Conservation (phyloP, 306 rosid genomes). For the Begonia fuchsioides region DNA sequence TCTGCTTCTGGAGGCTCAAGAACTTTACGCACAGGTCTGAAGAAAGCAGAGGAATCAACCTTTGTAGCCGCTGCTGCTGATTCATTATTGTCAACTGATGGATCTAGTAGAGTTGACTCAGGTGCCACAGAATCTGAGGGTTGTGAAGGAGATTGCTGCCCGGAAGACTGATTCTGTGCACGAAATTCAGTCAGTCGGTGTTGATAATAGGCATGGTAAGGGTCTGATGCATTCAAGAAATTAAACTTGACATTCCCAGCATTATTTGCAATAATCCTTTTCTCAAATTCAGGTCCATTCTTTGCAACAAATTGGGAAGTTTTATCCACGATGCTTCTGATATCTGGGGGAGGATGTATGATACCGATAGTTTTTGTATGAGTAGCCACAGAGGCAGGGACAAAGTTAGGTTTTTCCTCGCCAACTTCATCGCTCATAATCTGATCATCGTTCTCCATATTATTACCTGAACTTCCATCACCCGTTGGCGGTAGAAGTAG, state of each 20-base stretch:
- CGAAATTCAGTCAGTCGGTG: slow-evolving; percentile 74
- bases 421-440: slow-evolving; percentile 19
- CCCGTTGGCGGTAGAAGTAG: slow-evolving; percentile 82
- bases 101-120: slow-evolving; percentile 23
- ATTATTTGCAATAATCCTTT: slow-evolving; percentile 75
- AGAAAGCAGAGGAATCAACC: slow-evolving; percentile 54
- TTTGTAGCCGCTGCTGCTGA: slow-evolving; percentile 11
- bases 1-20: slow-evolving; percentile 91
- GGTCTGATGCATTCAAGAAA: slow-evolving; percentile 56
- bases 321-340: slow-evolving; percentile 81
- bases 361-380: slow-evolving; percentile 92
- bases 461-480: slow-evolving; percentile 45
- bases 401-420: slow-evolving; percentile 21
- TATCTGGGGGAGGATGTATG: slow-evolving; percentile 83
- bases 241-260: slow-evolving; percentile 70
- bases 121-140: slow-evolving; percentile 28
- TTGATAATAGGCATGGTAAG: slow-evolving; percentile 85
- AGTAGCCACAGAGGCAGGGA: slow-evolving; percentile 44
- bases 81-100: slow-evolving; percentile 33
- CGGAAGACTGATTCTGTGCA: slow-evolving; percentile 55
- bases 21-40: slow-evolving; percentile 51
- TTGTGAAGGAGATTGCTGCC: slow-evolving; percentile 23
- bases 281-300: slow-evolving; percentile 81
- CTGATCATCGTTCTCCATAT: slow-evolving; percentile 17
- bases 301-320: slow-evolving; percentile 81